Evolutionary conservation across 305 asterid genomes (phyloP).

Genomic region (Solanum aculeatissimum): DNA sequence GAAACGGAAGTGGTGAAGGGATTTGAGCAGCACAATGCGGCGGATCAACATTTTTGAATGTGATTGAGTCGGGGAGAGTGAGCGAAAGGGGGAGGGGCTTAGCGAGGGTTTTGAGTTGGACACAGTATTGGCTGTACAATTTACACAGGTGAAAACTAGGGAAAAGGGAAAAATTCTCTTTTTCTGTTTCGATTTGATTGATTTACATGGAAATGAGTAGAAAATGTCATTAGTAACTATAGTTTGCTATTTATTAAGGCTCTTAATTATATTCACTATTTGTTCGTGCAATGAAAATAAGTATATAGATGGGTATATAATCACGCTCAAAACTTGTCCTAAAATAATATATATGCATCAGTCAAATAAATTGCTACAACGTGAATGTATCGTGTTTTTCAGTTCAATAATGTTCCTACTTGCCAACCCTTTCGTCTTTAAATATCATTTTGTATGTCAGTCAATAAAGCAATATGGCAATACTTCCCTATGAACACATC

Average conservation of each 20-base stretch:
- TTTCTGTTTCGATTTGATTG: not conserved
- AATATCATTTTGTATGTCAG: not conserved
- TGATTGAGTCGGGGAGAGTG: not conserved
- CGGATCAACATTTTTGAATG: conserved; percentile 50
- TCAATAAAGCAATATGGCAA: not conserved
- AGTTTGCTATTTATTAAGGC: no score
- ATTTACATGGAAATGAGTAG: not conserved
- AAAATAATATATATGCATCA: no score
- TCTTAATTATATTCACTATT: no score
- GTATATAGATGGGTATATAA: no score
- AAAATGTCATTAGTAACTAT: no score
- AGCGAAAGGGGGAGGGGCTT: not conserved
- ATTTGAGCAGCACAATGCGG: conserved; percentile 30
- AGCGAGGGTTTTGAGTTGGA: not conserved
- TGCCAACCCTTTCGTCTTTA: not conserved
- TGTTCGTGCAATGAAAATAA: no score
- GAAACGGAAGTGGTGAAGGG: conserved; percentile 11
- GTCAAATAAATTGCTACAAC: not conserved
- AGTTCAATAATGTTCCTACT: not conserved
- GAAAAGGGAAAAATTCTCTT: not conserved
- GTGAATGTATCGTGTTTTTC: not conserved
- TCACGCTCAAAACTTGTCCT: no score
- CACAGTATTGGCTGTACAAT: not conserved
- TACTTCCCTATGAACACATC: not conserved
- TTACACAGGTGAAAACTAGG: not conserved